A percentile compares a stretch with the other conserved stretches of the same genome.
These are phyloP conservation scores for Fusarium sp. DNA, from an alignment of 2,329 filamentous ascomycete genomes.

Conservation along the genomic window DNA sequence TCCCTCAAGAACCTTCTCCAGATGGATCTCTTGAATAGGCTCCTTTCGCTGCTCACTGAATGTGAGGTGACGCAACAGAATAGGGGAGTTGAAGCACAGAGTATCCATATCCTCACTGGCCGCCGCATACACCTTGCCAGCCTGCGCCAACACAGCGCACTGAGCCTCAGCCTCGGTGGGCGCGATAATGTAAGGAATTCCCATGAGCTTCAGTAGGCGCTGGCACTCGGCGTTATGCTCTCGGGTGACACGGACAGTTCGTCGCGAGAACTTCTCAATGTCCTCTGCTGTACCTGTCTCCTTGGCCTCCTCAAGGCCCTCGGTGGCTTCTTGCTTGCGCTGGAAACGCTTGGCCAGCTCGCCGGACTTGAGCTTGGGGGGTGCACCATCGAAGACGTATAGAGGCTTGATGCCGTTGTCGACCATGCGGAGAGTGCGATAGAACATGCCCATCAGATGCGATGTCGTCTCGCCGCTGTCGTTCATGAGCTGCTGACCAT, in stretches of 20 bases:
- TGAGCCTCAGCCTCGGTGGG: constrained; percentile 98
- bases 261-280: constrained; percentile 95
- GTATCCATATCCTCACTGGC: constrained; percentile 99
- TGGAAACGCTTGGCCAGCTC: constrained; percentile 96
- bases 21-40: constrained; percentile 92
- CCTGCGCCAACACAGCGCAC: constrained; percentile 86
- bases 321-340: constrained; percentile 89
- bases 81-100: constrained; percentile 90
- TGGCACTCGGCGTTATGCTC: constrained; percentile 98
- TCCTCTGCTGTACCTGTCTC: constrained; percentile 96
- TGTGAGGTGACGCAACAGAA: constrained; percentile 89
- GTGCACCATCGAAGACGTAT: constrained; percentile 96
- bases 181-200: constrained; percentile 91
- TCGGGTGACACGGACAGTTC: constrained; percentile 92
- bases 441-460: constrained; percentile 99
- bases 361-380: constrained; percentile 96
- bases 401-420: constrained; percentile 99
- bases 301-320: constrained; percentile 91
- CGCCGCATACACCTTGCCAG: constrained; percentile 94
- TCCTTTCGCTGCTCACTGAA: constrained; percentile 98
- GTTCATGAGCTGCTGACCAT: constrained; percentile 94
- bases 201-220: constrained; percentile 90
- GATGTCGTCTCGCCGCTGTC: constrained; percentile 97
- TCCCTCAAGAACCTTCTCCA: constrained; percentile 86
- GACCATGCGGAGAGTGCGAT: constrained; percentile 96